Evolutionary conservation across 768 basidiomycete species (phyloP).

Genomic region (Kwoniella dendrophila): DNA sequence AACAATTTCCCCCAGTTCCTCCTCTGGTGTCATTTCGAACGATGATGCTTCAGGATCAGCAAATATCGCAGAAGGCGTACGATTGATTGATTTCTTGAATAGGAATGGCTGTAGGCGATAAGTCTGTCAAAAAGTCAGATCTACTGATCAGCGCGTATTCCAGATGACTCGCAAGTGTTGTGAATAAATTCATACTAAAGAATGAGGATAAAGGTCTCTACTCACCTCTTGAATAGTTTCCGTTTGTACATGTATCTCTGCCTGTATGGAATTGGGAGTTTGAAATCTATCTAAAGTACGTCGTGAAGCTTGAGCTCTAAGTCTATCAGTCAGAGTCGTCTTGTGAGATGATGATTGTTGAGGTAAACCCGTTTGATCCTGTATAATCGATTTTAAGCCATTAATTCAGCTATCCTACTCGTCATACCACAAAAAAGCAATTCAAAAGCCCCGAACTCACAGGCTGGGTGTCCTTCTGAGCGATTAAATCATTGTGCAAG

Average conservation of each 20-base stretch:
- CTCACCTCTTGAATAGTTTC: conserved; percentile 23
- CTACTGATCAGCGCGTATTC: no score
- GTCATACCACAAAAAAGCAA: no score
- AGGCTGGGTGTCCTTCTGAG: not conserved
- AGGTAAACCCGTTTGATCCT: no score
- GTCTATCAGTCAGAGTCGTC: not conserved
- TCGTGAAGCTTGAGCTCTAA: not conserved
- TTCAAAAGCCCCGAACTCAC: not conserved
- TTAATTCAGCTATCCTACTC: no score
- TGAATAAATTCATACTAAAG: no score
- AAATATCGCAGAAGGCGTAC: not conserved
- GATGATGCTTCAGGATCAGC: not conserved
- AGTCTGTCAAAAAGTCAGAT: no score
- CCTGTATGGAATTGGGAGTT: not conserved
- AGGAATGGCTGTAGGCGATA: conserved; percentile 18
- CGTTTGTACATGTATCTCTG: conserved; percentile 21
- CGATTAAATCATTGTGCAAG: conserved; percentile 4
- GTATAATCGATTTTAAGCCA: no score
- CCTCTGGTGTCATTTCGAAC: not conserved
- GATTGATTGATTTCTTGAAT: conserved; percentile 14
- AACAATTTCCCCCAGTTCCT: not conserved
- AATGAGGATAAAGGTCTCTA: no score
- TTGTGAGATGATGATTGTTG: not conserved
- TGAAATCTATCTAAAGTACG: not conserved
- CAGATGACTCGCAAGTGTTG: no score